phyloP scores from a whole-genome alignment of 805 yeast genomes.

The Metschnikowia rubicola region DNA sequence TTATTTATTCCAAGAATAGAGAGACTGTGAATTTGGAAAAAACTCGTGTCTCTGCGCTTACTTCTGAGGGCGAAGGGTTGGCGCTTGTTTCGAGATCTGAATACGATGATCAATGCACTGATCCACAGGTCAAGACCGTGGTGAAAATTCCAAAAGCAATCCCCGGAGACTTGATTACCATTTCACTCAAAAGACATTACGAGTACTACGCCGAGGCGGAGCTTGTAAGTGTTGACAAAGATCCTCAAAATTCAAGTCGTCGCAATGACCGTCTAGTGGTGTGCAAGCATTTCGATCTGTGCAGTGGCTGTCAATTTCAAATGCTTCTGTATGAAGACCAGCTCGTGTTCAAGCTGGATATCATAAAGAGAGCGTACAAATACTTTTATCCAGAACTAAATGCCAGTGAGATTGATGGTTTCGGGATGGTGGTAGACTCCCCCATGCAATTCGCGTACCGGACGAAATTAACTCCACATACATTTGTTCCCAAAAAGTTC shows the following conservation, averaged over 20 bases:
- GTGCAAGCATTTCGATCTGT: constrained; percentile 35
- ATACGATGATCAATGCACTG: constrained; percentile 12
- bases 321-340: constrained; percentile 40
- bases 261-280: constrained; percentile 27
- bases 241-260: constrained; percentile 3
- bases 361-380: constrained; percentile 32
- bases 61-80: constrained; percentile 37
- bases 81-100: constrained; percentile 27
- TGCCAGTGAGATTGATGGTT: constrained; percentile 3
- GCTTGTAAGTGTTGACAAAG: constrained; percentile 19
- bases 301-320: constrained; percentile 44
- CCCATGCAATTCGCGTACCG: constrained; percentile 39
- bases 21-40: constrained; percentile 3
- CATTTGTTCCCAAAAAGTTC: constrained; percentile 15
- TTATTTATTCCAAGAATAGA: constrained; percentile 22
- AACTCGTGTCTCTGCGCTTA: constrained; percentile 26
- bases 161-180: constrained; percentile 35
- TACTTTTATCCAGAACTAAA: constrained; percentile 30
- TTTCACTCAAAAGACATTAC: constrained; percentile 29
- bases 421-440: constrained; percentile 31
- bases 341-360: constrained; percentile 27
- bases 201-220: constrained; percentile 29
- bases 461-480: constrained; percentile 43
- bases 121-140: constrained; percentile 16
- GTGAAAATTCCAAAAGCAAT: constrained; percentile 37